Base-by-base conservation (phyloP, 2,329 filamentous ascomycete genomes). In the Knufia petricola region DNA sequence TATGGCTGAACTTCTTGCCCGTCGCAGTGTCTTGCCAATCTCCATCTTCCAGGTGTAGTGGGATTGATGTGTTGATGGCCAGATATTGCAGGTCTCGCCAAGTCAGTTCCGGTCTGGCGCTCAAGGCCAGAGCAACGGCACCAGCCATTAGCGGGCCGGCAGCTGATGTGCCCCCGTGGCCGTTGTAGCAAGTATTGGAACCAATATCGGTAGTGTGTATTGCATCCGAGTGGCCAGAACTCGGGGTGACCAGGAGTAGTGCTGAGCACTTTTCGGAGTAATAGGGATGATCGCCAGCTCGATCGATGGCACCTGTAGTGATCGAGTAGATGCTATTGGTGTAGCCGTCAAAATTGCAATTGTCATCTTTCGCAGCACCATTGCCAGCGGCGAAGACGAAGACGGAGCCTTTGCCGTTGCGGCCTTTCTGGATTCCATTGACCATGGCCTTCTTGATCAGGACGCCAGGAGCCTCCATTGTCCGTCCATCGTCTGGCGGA, bases 301-400 rank as follows among this genome's bases (percentile, higher is more conserved):
- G 77, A 64, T 95, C 89, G 53, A 98, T 84, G 28, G 90, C 90
- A 31, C 92, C 92, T 15, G 98, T 88, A 0, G 89, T 95, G 59
- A 98, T 92, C 64, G 88, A 95, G 74, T 96, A 98, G 59, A 98
- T 98, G 63, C 89, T 95, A 72, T 98, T 98, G 51, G 92, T 98
- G 68, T 98, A 98, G 32, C 92, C 92, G 63, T 98, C 92, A 64
- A 98, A 98, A 65, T 98, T 98, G 76, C 92, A 98, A 68, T 98
- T 96, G 65, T 98, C 92, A 40, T 86, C 89, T 55, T 73, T 79
- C 2, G 75, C 73, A 8, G 90, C 94, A 50, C 92, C 92, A 62
- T 98, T 98, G 51, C 92, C 92, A 56, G 90, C 89, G 37, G 92
- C 92, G 66, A 98, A 98, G 48, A 98, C 92, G 61, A 88, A 98